Base-by-base conservation (phyloP, 2,329 filamentous ascomycete genomes). In the Neonectria magnoliae region DNA sequence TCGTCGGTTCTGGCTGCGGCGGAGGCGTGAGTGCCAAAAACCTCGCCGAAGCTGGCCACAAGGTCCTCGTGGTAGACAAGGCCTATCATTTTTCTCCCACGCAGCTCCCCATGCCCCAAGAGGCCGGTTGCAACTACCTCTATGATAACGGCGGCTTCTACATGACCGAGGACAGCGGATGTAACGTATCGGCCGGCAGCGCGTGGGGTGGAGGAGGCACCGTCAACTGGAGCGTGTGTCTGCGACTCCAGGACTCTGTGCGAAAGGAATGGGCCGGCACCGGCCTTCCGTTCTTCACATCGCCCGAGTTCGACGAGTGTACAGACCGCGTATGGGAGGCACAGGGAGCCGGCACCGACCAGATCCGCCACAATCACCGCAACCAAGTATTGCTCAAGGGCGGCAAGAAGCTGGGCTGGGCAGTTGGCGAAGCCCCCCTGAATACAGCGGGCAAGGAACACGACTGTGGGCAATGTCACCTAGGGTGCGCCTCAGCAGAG, bases 121-220 rank as follows among this genome's bases (percentile, higher is more conserved):
- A 82, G 2, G 81, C 87, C 11, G 92, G 85, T 0, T 81, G 82
- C 48, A 78, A 83, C 7, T 87, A 91, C 72, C 82, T 97, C 29
- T 96, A 88, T 72, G 91, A 94, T 71, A 88, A 88, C 65, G 86
- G 86, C 22, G 91, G 91, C 8, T 77, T 87, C 18, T 71, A 85
- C 5, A 73, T 84, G 70, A 82, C 83, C 66, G 82, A 91, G 65
- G 86, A 91, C 73, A 81, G 82, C 11, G 85, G 86, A 6, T 81
- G 90, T 33, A 85, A 81, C 16, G 78, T 95, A 13, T 76, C 92
- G 3, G 87, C 91, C 0, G 94, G 92, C 2, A 87, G 88, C 60
- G 87, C 87, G 33, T 97, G 91, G 88, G 94, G 94, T 31, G 94
- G 94, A 45, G 94, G 94, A 60, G 94, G 94, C 6, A 93, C 93